Base-by-base conservation (phyloP, 1,139 yeast species). In the Sugiyamaella xylanicola region DNA sequence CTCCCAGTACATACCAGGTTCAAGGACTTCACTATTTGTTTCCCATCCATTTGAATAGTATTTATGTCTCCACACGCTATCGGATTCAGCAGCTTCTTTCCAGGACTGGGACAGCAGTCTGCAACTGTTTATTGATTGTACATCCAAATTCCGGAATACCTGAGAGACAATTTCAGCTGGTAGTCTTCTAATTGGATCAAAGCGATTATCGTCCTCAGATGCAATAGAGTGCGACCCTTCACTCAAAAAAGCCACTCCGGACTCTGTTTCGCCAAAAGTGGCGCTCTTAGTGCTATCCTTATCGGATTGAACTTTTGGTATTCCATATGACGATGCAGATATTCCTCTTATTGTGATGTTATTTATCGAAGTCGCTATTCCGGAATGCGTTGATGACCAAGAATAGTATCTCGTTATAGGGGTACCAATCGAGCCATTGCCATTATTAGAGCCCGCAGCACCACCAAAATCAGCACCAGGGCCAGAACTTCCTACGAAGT, bases 121-220 rank as follows among this genome's bases (percentile, higher is more conserved):
- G 46, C 72, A 68, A 4, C 44, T 53, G 5, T 48, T 50, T 17
- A 68, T 50, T 3, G 65, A 52, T 21, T 48, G 25, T 29, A 56
- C 50, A 47, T 64, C 67, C 48, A 70, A 57, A 36, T 56, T 47
- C 17, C 51, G 17, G 25, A 70, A 59, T 7, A 70, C 60, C 13
- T 57, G 60, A 13, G 62, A 58, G 11, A 60, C 39, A n/a, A 69
- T 56, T 44, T 70, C 74, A 11, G 57, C 39, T 1, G 74, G 74
- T n/a, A 51, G 22, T 15, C 13, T 21, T 7, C 17, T 19, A 67
- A 59, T n/a, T 22, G 35, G 37, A 27, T 20, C 37, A 63, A 43
- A 45, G 67, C 64, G 55, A 67, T 70, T 4, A 56, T 39, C 16
- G 43, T 48, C 19, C 40, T 51, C 25, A 37, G 42, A 16, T 9